Evolutionary conservation across 768 basidiomycete species (phyloP).

Genomic region (Termitomyces sp.): DNA sequence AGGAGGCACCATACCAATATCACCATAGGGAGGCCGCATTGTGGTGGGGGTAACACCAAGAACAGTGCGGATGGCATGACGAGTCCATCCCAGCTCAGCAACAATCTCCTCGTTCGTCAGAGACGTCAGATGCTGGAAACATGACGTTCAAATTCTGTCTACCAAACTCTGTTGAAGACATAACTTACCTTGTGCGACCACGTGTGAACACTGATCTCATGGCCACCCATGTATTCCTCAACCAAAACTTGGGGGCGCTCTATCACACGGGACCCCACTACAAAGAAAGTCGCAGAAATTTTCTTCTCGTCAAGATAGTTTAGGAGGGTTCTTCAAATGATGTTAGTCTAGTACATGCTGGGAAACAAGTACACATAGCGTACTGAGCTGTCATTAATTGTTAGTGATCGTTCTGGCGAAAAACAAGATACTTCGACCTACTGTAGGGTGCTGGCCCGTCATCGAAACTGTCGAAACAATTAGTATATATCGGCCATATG

Average conservation of each 20-base stretch:
- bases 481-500: background rate
- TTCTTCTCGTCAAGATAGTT: constrained; percentile 63
- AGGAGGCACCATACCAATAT: constrained; percentile 48
- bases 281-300: constrained; percentile 85
- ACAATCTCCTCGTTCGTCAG: constrained; percentile 83
- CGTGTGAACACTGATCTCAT: constrained; percentile 84
- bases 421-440: constrained; percentile 32
- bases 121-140: constrained; percentile 55
- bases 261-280: constrained; percentile 81
- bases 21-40: constrained; percentile 82
- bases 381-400: constrained; percentile 20
- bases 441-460: constrained; percentile 87
- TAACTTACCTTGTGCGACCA: constrained; percentile 76
- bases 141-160: constrained; percentile 2
- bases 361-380: constrained; percentile 2
- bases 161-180: background rate
- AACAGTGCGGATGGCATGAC: constrained; percentile 74
- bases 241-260: constrained; percentile 72
- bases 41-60: constrained; percentile 74
- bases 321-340: constrained; percentile 53
- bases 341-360: background rate
- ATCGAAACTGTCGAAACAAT: constrained; percentile 53
- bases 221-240: constrained; percentile 76
- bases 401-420: background rate
- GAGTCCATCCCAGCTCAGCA: constrained; percentile 92